Percentiles rank a stretch among this genome's conserved stretches.
Conservation (phyloP, 73 alveolate species). For the Paramecium biaurelia region DNA sequence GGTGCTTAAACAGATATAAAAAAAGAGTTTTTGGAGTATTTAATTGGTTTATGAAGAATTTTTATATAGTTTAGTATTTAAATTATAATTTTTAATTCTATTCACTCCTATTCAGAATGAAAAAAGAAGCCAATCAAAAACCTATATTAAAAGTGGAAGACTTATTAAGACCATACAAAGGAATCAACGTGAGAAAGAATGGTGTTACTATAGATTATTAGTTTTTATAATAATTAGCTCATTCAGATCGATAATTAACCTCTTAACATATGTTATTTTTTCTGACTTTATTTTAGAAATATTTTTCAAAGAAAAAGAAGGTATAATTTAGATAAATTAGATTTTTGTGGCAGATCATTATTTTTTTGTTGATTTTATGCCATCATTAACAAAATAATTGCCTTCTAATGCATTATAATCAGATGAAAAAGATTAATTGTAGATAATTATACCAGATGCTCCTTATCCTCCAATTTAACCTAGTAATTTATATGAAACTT, state of each 20-base stretch:
- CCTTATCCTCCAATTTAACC: neutral
- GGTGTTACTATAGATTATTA: constrained; percentile 4
- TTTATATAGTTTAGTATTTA: neutral
- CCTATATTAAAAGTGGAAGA: neutral
- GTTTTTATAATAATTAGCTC: neutral
- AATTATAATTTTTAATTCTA: neutral
- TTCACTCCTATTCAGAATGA: neutral
- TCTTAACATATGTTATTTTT: neutral
- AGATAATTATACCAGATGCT: neutral
- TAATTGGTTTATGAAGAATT: neutral
- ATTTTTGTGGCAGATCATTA: neutral
- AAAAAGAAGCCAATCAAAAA: neutral
- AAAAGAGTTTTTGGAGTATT: neutral
- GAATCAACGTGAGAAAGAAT: neutral
- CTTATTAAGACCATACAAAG: neutral
- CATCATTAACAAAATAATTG: neutral
- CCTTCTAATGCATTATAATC: neutral
- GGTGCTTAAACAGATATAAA: neutral
- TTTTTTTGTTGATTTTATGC: constrained; percentile 8
- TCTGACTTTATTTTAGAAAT: neutral
- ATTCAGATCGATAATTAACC: neutral
- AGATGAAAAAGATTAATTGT: neutral
- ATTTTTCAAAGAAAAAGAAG: neutral
- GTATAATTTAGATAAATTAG: neutral
- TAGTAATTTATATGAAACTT: neutral